Percentiles rank a stretch among this genome's conserved stretches.
These are phyloP conservation scores for Thelephora ganbajun DNA, from an alignment of 768 basidiomycete species.

Conservation along the genomic window DNA sequence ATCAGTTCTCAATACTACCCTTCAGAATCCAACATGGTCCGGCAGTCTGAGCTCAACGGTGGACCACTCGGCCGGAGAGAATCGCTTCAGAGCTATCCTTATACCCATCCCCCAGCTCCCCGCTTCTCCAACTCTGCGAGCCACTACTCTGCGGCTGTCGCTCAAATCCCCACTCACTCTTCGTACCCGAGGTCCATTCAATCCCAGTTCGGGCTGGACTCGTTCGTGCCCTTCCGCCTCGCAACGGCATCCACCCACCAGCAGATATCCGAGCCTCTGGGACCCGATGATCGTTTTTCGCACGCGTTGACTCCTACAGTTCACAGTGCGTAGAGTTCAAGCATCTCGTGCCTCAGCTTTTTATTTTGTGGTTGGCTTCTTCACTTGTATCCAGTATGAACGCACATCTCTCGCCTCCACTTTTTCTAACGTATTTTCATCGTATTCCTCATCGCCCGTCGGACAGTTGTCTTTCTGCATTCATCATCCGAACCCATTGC, in stretches of 20 bases:
- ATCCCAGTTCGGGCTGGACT: constrained; percentile 12
- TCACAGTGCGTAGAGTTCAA: too few relatives aligned
- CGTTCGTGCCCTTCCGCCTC: too few relatives aligned
- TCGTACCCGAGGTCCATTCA: constrained; percentile 14
- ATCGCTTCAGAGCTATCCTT: constrained; percentile 17
- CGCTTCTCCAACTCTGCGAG: constrained; percentile 22
- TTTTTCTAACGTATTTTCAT: neutral
- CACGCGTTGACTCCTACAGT: too few relatives aligned
- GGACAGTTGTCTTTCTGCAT: neutral
- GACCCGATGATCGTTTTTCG: too few relatives aligned
- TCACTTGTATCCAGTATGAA: neutral
- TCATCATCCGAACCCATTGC: neutral
- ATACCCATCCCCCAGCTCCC: constrained; percentile 21
- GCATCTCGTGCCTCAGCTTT: too few relatives aligned
- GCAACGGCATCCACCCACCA: too few relatives aligned
- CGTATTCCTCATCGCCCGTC: neutral
- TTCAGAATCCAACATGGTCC: constrained; percentile 6
- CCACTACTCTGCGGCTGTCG: constrained; percentile 8
- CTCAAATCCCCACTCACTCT: constrained; percentile 8
- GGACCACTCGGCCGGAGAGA: constrained; percentile 14
- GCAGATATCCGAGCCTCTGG: too few relatives aligned
- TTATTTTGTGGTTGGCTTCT: neutral
- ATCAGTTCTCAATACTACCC: constrained; percentile 5
- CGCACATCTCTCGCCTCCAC: neutral
- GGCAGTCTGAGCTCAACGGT: constrained; percentile 12